phyloP scores from a whole-genome alignment of 2,329 filamentous ascomycete genomes.

The Phaeosphaeriaceae sp. region DNA sequence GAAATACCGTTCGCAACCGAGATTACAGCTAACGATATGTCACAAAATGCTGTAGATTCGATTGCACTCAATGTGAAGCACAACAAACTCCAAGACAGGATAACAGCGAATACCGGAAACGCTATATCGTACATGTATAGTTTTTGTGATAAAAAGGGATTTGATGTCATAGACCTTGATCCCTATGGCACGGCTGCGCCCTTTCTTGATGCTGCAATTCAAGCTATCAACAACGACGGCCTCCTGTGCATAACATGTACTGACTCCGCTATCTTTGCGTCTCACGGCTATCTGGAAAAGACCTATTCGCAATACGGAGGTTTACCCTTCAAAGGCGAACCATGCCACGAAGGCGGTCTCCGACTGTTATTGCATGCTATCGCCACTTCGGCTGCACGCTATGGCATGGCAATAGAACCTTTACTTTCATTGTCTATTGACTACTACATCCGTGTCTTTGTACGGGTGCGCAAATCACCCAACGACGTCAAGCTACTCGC shows the following conservation, averaged over 20 bases:
- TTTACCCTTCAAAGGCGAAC: slow-evolving; percentile 79
- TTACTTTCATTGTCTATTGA: slow-evolving; percentile 93
- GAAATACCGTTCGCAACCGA: slow-evolving; percentile 85
- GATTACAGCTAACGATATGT: slow-evolving; percentile 89
- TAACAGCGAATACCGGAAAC: slow-evolving; percentile 78
- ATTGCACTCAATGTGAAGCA: slow-evolving; percentile 86
- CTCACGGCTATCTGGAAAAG: slow-evolving; percentile 93
- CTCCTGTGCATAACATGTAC: slow-evolving; percentile 96
- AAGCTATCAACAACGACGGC: slow-evolving; percentile 85
- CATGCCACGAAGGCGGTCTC: slow-evolving; percentile 88
- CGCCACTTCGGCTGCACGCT: slow-evolving; percentile 78
- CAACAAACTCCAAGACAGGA: slow-evolving; percentile 75
- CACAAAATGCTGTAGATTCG: slow-evolving; percentile 74
- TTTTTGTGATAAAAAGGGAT: slow-evolving; percentile 64
- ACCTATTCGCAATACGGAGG: slow-evolving; percentile 93
- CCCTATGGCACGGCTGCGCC: slow-evolving; percentile 93
- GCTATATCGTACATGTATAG: slow-evolving; percentile 92
- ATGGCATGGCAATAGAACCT: slow-evolving; percentile 88
- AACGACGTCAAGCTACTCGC: slow-evolving; percentile 88
- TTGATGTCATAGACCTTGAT: slow-evolving; percentile 95
- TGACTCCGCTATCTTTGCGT: slow-evolving; percentile 93
- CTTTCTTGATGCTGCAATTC: slow-evolving; percentile 89
- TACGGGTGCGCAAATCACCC: slow-evolving; percentile 79
- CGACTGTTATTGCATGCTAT: slow-evolving; percentile 85
- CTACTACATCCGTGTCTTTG: slow-evolving; percentile 90